Conservation (phyloP, 1,284 basidiomycete genomes). For the Papiliotrema nemorosa region DNA sequence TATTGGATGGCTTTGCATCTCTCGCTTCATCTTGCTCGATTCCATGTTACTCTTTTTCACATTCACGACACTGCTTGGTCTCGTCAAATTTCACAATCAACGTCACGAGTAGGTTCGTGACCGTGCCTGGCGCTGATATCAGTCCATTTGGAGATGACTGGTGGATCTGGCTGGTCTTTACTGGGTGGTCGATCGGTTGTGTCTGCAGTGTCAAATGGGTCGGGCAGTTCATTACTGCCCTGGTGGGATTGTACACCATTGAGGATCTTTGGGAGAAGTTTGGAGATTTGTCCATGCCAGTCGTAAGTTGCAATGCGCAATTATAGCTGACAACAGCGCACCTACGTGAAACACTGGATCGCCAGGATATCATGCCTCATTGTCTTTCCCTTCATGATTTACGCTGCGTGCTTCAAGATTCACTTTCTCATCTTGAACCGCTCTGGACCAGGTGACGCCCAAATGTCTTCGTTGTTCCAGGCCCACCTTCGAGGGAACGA, state of each 20-base stretch:
- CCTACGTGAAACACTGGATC: constrained; percentile 87
- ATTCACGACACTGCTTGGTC: constrained; percentile 89
- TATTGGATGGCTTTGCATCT: constrained; percentile 93
- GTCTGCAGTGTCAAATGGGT: constrained; percentile 98
- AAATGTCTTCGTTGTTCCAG: constrained; percentile 98
- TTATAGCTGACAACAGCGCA: constrained; percentile 49
- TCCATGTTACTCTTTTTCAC: constrained; percentile 99
- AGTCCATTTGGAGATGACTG: constrained; percentile 90
- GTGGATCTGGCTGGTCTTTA: constrained; percentile 93
- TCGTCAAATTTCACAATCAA: constrained; percentile 95
- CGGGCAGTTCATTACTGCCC: constrained; percentile 87
- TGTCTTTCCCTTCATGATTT: constrained; percentile 82
- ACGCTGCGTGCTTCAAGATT: constrained; percentile 91
- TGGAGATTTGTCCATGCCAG: constrained; percentile 88
- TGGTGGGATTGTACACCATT: constrained; percentile 93
- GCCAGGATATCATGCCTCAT: constrained; percentile 85
- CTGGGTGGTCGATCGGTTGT: constrained; percentile 88
- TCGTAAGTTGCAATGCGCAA: constrained; percentile 55
- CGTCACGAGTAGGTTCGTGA: constrained; percentile 68
- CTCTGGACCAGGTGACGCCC: constrained; percentile 91
- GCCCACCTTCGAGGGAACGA: constrained; percentile 94
- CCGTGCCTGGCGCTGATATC: neutral
- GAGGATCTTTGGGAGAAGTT: constrained; percentile 99
- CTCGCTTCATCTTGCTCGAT: constrained; percentile 94
- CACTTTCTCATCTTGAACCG: constrained; percentile 94